Base-by-base conservation (phyloP, 441 rosid species). In the Viola pubescens region DNA sequence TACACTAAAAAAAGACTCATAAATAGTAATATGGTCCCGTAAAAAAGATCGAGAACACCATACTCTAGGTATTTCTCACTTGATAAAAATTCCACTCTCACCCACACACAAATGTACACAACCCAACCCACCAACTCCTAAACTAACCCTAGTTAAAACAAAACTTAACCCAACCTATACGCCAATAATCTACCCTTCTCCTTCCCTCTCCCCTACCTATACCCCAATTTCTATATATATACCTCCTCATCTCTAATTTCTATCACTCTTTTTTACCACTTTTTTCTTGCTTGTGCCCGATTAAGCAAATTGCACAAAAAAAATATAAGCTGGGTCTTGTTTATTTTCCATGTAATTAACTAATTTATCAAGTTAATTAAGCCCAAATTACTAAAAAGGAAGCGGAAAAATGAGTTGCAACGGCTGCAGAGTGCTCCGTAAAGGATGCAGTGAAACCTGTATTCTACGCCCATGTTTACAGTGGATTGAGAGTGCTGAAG, bases 391-490 rank as follows among this genome's bases (percentile, higher is more conserved):
- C 12, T 52, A 4, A 26, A 16, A 52, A 52, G 7, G 38, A 42
- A 4, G 14, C 49, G 38, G 38, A 69, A 57, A 26, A 7, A 83
- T 81, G 84, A 83, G 89, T 66, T 83, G 89, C 74, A 83, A 79
- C 55, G 89, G 86, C 0, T 81, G 89, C 72, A 66, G 89, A 41
- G 82, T 83, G 19, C 76, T 83, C 6, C 76, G 89, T 38, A 83
- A 83, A 61, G 86, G 89, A 40, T 83, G 89, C 73, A 74, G 71
- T 47, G 82, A 79, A 9, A 76, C 63, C 61, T 83, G 86, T 60
- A 60, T 65, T 59, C 64, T 83, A 8, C 71, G 81, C 37, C 84
- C 89, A 10, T 83, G 86, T 56, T 77, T 83, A 7, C 78, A 77
- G 43, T 81, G 84, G 89, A 79, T 83, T 54, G 77, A 68, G 11